Evolutionary conservation across 73 alveolate species (phyloP).

Genomic region (Paramecium biaurelia): DNA sequence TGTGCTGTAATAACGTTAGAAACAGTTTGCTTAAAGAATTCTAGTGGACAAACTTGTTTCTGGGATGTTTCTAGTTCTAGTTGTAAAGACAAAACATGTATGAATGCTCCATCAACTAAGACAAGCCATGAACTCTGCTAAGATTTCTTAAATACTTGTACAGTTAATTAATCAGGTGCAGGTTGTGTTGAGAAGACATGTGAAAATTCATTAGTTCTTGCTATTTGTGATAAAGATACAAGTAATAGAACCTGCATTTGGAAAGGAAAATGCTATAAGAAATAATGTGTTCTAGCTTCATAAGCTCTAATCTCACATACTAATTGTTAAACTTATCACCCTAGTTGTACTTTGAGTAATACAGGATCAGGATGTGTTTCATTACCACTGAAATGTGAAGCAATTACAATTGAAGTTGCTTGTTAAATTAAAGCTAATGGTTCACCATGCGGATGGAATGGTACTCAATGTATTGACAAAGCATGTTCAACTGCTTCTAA

Average conservation of each 20-base stretch:
- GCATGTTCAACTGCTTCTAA: background rate
- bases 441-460: background rate
- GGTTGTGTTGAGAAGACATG: slow-evolving; percentile 3
- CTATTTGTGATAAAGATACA: background rate
- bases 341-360: background rate
- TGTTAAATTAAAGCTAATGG: background rate
- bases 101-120: background rate
- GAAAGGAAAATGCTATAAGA: slow-evolving; percentile 1
- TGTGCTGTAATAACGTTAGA: background rate
- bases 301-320: background rate
- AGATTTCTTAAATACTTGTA: background rate
- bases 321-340: background rate
- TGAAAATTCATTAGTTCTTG: background rate
- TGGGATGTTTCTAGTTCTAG: background rate
- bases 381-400: background rate
- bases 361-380: slow-evolving; percentile 8
- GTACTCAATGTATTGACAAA: background rate
- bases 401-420: background rate
- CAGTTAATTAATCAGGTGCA: background rate
- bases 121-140: background rate
- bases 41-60: background rate
- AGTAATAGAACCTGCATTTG: background rate
- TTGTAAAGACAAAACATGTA: background rate
- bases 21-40: background rate
- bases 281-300: background rate